Evolutionary conservation across 805 yeast genomes (phyloP).

Genomic region (baker's yeast (Saccharomyces cerevisiae)): DNA sequence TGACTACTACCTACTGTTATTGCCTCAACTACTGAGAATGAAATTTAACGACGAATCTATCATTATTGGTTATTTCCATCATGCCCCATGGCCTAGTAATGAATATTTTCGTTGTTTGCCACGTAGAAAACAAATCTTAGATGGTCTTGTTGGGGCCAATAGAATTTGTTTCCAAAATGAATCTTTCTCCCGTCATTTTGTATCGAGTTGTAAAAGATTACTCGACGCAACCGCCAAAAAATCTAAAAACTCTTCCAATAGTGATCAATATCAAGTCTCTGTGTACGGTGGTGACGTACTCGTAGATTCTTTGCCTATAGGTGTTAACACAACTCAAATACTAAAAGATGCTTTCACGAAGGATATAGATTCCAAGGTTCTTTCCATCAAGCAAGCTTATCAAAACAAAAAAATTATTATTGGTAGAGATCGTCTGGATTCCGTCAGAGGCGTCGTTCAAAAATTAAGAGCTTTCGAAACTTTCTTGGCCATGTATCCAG

Average conservation of each 20-base stretch:
- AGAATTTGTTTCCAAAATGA: conserved; percentile 79
- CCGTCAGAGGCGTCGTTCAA: conserved; percentile 89
- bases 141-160: conserved; percentile 88
- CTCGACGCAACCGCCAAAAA: conserved; percentile 65
- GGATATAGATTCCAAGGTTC: conserved; percentile 52
- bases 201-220: conserved; percentile 81
- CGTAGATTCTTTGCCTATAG: conserved; percentile 76
- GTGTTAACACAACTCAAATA: conserved; percentile 69
- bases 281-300: conserved; percentile 73
- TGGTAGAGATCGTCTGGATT: conserved; percentile 88
- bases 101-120: conserved; percentile 89
- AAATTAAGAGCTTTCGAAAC: conserved; percentile 85
- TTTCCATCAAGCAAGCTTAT: conserved; percentile 55
- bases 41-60: conserved; percentile 53
- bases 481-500: conserved; percentile 84
- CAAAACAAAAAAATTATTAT: conserved; percentile 68
- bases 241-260: conserved; percentile 20
- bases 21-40: conserved; percentile 80
- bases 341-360: conserved; percentile 46
- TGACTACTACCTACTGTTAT: conserved; percentile 72
- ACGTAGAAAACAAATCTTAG: conserved; percentile 70
- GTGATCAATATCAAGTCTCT: conserved; percentile 35
- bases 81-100: conserved; percentile 89
- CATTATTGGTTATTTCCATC: conserved; percentile 69
- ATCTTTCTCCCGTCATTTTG: conserved; percentile 82